Percentiles rank a stretch among this genome's conserved stretches.
Evolutionary conservation across 805 yeast species (phyloP).

Genomic region (Saccharomycopsis lassenensis): DNA sequence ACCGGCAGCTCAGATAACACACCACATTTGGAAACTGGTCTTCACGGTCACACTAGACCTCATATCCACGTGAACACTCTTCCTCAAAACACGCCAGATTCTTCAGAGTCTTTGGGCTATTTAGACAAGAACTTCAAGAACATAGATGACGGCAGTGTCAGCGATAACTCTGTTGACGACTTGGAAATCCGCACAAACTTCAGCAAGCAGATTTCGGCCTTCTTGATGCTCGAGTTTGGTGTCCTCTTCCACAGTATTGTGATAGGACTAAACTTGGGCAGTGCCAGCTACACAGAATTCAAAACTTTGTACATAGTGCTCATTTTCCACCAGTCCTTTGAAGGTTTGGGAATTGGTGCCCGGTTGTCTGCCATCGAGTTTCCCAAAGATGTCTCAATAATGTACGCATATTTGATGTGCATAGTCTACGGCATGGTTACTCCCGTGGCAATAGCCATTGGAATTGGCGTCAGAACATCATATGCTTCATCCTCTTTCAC

Average conservation of each 20-base stretch:
- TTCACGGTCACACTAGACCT: not conserved
- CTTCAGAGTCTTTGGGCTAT: too few relatives aligned
- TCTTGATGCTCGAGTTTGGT: slow-evolving; percentile 60
- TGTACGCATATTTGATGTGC: slow-evolving; percentile 43
- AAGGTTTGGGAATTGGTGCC: slow-evolving; percentile 71
- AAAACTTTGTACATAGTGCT: slow-evolving; percentile 50
- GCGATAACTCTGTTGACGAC: not conserved
- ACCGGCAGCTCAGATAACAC: too few relatives aligned
- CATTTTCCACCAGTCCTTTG: slow-evolving; percentile 69
- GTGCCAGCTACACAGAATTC: slow-evolving; percentile 56
- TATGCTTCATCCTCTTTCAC: slow-evolving; percentile 47
- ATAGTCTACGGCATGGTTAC: slow-evolving; percentile 47
- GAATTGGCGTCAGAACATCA: slow-evolving; percentile 58
- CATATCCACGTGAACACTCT: not conserved
- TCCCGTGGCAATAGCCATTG: slow-evolving; percentile 63
- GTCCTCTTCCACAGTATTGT: slow-evolving; percentile 66
- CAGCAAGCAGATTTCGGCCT: slow-evolving; percentile 29
- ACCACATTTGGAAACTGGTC: too few relatives aligned
- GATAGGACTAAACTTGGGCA: slow-evolving; percentile 49
- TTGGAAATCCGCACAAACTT: not conserved
- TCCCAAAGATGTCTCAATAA: slow-evolving; percentile 33
- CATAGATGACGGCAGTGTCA: not conserved
- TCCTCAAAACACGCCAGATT: too few relatives aligned
- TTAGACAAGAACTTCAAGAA: too few relatives aligned
- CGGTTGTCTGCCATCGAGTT: slow-evolving; percentile 50